These are phyloP conservation scores for Tulasnella sp. DNA, from an alignment of 768 basidiomycete species.

Conservation along the genomic window DNA sequence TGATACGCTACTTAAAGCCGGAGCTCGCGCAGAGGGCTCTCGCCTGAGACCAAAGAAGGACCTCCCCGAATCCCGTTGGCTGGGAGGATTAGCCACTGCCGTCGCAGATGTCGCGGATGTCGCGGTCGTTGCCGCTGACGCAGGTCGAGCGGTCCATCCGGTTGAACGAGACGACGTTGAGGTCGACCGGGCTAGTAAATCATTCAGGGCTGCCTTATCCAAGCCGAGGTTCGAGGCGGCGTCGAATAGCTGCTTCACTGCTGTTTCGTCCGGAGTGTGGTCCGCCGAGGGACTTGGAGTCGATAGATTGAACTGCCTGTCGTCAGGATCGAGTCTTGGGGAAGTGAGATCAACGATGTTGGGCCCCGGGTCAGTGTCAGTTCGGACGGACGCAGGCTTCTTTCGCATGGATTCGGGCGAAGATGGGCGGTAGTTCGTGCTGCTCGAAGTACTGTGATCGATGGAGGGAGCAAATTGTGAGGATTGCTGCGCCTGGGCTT, in stretches of 20 bases:
- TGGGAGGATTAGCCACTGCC: neutral
- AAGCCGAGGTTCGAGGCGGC: conserved; percentile 76
- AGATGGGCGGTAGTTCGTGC: neutral
- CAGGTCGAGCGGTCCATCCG: conserved; percentile 48
- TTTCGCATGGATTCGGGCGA: conserved; percentile 1
- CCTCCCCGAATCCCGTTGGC: neutral
- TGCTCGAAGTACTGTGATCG: neutral
- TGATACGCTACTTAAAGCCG: conserved; percentile 13
- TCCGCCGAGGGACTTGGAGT: conserved; percentile 37
- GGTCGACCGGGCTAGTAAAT: conserved; percentile 69
- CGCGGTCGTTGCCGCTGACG: conserved; percentile 23
- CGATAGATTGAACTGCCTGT: conserved; percentile 25
- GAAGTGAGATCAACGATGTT: conserved; percentile 25
- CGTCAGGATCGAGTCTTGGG: conserved; percentile 22
- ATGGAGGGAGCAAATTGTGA: neutral
- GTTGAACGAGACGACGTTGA: conserved; percentile 28
- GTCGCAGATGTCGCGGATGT: conserved; percentile 1
- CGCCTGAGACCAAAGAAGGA: conserved; percentile 20
- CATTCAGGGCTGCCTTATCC: conserved; percentile 70
- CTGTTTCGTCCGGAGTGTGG: conserved; percentile 51
- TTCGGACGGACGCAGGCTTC: neutral
- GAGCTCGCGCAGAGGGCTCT: conserved; percentile 10
- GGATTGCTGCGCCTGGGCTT: neutral
- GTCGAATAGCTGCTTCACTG: conserved; percentile 72
- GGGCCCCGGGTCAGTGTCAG: neutral